Base-by-base conservation (phyloP, 768 basidiomycete species). In the Hortiboletus flavorubellus region DNA sequence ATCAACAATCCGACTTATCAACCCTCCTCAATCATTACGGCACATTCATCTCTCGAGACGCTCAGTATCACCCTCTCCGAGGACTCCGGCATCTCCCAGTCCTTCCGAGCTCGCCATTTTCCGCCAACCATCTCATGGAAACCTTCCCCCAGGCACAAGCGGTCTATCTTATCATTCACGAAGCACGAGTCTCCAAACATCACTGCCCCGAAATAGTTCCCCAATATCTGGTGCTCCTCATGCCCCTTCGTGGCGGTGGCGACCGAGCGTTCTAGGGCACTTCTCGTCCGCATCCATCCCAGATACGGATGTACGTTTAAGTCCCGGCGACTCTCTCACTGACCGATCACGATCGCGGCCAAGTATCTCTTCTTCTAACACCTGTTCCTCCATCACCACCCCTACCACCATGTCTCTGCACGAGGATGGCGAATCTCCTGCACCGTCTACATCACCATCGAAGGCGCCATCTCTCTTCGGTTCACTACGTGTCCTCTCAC, bases 251-350 rank as follows among this genome's bases (percentile, higher is more conserved):
- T 75, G 80, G 47, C 80, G 73, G 69, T 85, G 81, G 81, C 77
- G 84, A n/a, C 84, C 87, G 11, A 83, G 78, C 58, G 80, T 89
- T 23, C 68, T 87, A 23, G 83, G 81, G 7, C 82, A 87, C 59
- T 88, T 88, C 63, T 73, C 79, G 30, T 76, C 80, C 51, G 62
- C 76, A 49, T 77, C 81, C 48, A 65, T 72, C 31, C 73, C 79
- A 41, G 78, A 76, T 62, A 59, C 73, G 42, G 79, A 76, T 64
- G 59, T 72, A 46, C 79, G 70, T 48, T 64, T 75, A 46, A 68
- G 72, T 42, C 73, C 77, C 31, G 76, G 78, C 16, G 80, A 77
- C 44, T 68, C 71, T 15, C 56, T 61, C 9, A 73, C 68, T 46
- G 73, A 78, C 37, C 75, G 72, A 37, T 78, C 83, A 10, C 79